phyloP scores from a whole-genome alignment of 352 stramenopile species.

The Phytophthora podocarpi region DNA sequence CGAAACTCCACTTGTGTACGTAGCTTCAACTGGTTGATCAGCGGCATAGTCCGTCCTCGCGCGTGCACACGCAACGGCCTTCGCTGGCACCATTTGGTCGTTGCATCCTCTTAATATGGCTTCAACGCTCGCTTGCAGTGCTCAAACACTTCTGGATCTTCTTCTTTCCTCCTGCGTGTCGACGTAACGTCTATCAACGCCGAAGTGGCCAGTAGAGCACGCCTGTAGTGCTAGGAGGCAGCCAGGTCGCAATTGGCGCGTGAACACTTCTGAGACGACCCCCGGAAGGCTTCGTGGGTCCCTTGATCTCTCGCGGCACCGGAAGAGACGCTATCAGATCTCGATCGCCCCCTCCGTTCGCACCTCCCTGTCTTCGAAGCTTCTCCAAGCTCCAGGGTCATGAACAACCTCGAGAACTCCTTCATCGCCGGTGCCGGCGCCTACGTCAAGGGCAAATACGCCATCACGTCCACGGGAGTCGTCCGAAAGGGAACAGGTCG shows the following conservation, averaged over 20 bases:
- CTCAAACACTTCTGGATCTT: slow-evolving; percentile 14
- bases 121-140: neutral
- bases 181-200: slow-evolving; percentile 40
- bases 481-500: slow-evolving; percentile 81
- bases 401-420: slow-evolving; percentile 80
- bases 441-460: slow-evolving; percentile 85
- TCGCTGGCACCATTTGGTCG: slow-evolving; percentile 10
- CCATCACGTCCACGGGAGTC: slow-evolving; percentile 79
- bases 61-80: slow-evolving; percentile 20
- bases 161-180: slow-evolving; percentile 13
- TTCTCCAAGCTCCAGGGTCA: slow-evolving; percentile 5
- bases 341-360: slow-evolving; percentile 19
- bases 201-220: slow-evolving; percentile 33
- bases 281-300: slow-evolving; percentile 9
- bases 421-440: slow-evolving; percentile 70
- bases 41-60: slow-evolving; percentile 10
- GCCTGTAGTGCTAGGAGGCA: slow-evolving; percentile 1
- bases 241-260: slow-evolving; percentile 10
- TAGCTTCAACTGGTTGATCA: slow-evolving; percentile 13
- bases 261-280: slow-evolving; percentile 28
- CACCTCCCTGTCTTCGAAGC: neutral
- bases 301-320: slow-evolving; percentile 3
- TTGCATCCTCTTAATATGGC: slow-evolving; percentile 23
- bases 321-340: slow-evolving; percentile 43
- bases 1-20: slow-evolving; percentile 12